Evolutionary conservation across 306 rosid species (phyloP).

Genomic region (Lagenaria siceraria): DNA sequence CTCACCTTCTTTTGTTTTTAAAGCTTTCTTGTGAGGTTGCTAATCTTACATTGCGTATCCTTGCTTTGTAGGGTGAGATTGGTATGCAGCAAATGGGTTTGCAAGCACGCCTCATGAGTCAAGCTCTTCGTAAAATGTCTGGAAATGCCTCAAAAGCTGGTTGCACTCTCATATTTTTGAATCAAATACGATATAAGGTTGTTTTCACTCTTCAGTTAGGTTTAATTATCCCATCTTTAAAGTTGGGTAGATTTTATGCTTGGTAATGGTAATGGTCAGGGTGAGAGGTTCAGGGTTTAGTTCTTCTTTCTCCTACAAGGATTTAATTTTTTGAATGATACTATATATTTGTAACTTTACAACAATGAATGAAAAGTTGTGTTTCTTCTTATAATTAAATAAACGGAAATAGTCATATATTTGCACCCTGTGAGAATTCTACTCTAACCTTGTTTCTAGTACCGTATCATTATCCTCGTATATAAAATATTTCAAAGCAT

Average conservation of each 20-base stretch:
- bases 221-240: neutral
- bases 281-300: neutral
- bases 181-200: conserved; percentile 98
- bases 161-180: conserved; percentile 84
- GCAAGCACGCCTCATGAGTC: conserved; percentile 99
- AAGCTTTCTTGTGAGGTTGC: neutral
- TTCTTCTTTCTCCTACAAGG: neutral
- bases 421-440: neutral
- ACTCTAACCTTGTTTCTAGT: neutral
- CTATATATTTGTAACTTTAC: neutral
- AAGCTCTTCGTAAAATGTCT: conserved; percentile 97
- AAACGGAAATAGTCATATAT: neutral
- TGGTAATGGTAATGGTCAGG: neutral
- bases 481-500: neutral
- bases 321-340: neutral
- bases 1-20: conserved; percentile 1
- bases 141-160: conserved; percentile 99
- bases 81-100: conserved; percentile 99
- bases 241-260: neutral
- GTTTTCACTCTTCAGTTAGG: conserved; percentile 4
- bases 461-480: neutral
- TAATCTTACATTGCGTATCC: conserved; percentile 14
- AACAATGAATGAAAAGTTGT: neutral
- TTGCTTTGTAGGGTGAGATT: conserved; percentile 66
- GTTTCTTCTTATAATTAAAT: too few relatives aligned